Base-by-base conservation (phyloP, 108 stramenopile genomes). In the Cylindrotheca closterium region DNA sequence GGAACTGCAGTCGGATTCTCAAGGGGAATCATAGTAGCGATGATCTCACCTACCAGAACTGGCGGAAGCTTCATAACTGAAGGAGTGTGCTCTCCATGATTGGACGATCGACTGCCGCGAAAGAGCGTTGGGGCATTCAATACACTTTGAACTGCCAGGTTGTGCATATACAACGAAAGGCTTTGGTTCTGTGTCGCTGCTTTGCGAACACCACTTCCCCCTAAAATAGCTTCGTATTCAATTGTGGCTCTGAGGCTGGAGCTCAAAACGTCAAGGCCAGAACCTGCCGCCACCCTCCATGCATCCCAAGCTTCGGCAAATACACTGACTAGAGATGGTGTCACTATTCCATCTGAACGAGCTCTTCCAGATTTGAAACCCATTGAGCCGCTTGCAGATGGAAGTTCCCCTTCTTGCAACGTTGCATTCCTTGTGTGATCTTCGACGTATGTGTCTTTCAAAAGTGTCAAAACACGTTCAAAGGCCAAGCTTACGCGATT, bases 1-100 rank as follows among this genome's bases (percentile, higher is more conserved):
- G 84, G 81, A 42, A 84, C 76, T 32, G 55, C 78, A 12, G 87
- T 83, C 46, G 92, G 92, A 65, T 93, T 93, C 22, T 54, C 53
- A 15, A 93, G 37, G 17, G 78, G 79, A 25, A 93, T 61, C 27
- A 53, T 61, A 33, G 68, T 42, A 30, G 37, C 23, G 0, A 63
- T 32, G 19, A 82, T 77, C 15, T 68, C 63, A 1, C 79, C 84
- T 31, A 93, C 85, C 26, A 60, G 68, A 50, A 77, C 75, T 19
- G 83, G 63, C 27, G 77, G 70, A 60, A 93, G 89, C 25, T 86
- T 72, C 8, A 88, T 27, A 55, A 69, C 34, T 25, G 74, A 63
- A 26, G 53, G 25, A 30, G 34, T 31, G 51, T 47, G n/a, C n/a
- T 33, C 28, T 32, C 55, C 23, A 28, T 15, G 24, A 4, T 29